Conservation (phyloP, 108 stramenopile genomes). For the Schizochytrium sp. region DNA sequence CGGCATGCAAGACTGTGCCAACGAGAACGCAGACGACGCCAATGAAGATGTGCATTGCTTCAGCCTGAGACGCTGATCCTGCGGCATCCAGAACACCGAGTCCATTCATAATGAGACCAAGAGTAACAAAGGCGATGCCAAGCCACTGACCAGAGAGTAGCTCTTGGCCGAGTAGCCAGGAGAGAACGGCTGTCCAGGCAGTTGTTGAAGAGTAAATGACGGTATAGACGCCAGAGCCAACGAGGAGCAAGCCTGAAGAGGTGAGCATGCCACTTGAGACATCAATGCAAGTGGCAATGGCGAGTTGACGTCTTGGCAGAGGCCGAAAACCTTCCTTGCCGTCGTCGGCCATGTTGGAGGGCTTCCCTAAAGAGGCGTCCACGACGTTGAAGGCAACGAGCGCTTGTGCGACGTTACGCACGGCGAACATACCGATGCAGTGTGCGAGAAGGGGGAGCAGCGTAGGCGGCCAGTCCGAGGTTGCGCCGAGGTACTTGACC, state of each 20-base stretch:
- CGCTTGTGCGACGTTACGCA: not conserved
- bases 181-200: not conserved
- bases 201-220: not conserved
- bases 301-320: not conserved
- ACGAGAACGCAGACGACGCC: not conserved
- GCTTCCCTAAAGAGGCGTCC: not conserved
- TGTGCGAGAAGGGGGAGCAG: not conserved
- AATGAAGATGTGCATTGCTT: not conserved
- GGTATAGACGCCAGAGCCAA: conserved; percentile 6
- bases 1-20: not conserved
- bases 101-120: not conserved
- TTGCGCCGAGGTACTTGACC: not conserved
- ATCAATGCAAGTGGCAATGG: not conserved
- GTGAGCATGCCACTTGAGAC: not conserved
- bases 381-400: not conserved
- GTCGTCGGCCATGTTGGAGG: not conserved
- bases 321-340: not conserved
- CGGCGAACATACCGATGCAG: not conserved
- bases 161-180: not conserved
- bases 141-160: not conserved
- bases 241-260: not conserved
- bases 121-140: not conserved
- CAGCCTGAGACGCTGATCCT: not conserved
- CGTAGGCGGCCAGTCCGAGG: not conserved
- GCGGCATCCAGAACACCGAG: not conserved